These are phyloP conservation scores for Syncephalastrum contaminatum DNA, from an alignment of 371 early-diverging fungal genomes.

Conservation along the genomic window DNA sequence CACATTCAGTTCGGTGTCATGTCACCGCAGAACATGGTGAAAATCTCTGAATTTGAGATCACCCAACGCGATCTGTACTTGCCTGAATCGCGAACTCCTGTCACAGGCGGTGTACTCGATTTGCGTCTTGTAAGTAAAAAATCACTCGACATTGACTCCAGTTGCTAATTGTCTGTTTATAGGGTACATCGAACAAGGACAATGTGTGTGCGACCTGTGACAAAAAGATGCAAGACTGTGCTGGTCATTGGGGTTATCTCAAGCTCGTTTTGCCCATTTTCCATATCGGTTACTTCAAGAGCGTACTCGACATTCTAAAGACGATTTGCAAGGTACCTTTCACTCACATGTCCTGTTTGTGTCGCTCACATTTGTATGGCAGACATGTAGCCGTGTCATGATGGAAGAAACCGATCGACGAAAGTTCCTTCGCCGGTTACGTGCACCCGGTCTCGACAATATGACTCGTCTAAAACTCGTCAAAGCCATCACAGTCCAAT, in stretches of 20 bases:
- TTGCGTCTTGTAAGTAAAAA: slow-evolving; percentile 67
- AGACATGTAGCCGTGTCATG: slow-evolving; percentile 88
- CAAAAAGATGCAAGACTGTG: slow-evolving; percentile 87
- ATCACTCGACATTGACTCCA: neutral
- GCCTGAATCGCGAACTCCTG: slow-evolving; percentile 75
- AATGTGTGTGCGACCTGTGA: slow-evolving; percentile 93
- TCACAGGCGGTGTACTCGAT: slow-evolving; percentile 89
- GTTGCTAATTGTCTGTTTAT: slow-evolving; percentile 8
- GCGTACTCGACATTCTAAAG: slow-evolving; percentile 88
- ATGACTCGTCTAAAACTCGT: slow-evolving; percentile 72
- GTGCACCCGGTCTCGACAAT: slow-evolving; percentile 83
- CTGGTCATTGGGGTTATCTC: slow-evolving; percentile 98
- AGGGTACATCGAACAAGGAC: slow-evolving; percentile 90
- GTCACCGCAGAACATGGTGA: slow-evolving; percentile 80
- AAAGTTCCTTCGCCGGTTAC: slow-evolving; percentile 65
- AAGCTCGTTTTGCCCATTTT: slow-evolving; percentile 96
- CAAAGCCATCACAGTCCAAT: slow-evolving; percentile 82
- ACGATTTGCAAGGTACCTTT: slow-evolving; percentile 92
- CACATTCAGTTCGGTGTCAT: slow-evolving; percentile 91
- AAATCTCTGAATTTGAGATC: slow-evolving; percentile 87
- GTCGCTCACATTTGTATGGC: slow-evolving; percentile 4
- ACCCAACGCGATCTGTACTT: slow-evolving; percentile 92
- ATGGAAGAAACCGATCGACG: slow-evolving; percentile 83
- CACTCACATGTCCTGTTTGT: neutral
- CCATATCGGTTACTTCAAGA: slow-evolving; percentile 97